phyloP scores from a whole-genome alignment of 345 rosid genomes.

The Pistacia vera region DNA sequence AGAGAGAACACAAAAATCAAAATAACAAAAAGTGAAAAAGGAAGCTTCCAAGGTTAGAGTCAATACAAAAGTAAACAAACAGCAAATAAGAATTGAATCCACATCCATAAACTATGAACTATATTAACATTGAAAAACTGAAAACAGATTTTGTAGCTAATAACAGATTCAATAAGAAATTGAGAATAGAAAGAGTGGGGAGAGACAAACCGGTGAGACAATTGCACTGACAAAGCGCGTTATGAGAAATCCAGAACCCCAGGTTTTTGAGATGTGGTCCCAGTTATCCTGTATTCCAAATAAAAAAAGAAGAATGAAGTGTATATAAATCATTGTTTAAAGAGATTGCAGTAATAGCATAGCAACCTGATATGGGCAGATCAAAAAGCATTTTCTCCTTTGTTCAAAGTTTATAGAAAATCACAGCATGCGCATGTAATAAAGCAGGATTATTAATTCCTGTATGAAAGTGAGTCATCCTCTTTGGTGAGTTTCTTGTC shows the following conservation, averaged over 20 bases:
- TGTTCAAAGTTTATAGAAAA: not conserved
- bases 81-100: not conserved
- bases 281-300: slow-evolving; percentile 61
- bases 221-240: slow-evolving; percentile 68
- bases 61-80: not conserved
- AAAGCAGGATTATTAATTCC: not conserved
- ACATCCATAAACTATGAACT: not conserved
- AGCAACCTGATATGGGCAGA: not conserved
- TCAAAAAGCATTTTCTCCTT: not conserved
- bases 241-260: slow-evolving; percentile 75
- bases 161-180: not conserved
- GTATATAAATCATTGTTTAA: not conserved
- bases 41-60: too few relatives aligned
- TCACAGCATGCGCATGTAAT: not conserved
- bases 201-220: slow-evolving; percentile 74
- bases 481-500: not conserved
- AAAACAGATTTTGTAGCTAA: not conserved
- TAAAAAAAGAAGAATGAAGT: not conserved
- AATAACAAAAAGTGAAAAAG: not conserved
- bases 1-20: not conserved
- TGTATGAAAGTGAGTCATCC: not conserved
- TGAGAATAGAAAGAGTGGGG: not conserved
- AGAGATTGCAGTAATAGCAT: not conserved
- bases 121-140: not conserved
- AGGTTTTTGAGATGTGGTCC: slow-evolving; percentile 65